Conservation (phyloP, 2,329 filamentous ascomycete species). For the Fusarium caatingaense region DNA sequence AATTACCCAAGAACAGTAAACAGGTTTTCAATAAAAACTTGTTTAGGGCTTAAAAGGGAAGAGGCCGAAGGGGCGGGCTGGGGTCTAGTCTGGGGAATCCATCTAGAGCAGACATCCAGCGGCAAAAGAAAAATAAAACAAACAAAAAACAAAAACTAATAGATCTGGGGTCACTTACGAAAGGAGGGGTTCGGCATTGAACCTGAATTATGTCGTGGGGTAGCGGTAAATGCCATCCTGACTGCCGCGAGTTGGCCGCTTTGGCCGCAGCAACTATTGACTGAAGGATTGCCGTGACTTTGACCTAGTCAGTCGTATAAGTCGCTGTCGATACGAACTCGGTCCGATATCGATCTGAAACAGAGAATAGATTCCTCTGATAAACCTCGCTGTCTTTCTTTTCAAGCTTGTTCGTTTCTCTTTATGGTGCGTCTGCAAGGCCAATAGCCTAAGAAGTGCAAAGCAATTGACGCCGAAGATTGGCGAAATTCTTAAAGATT, state of each 20-base stretch:
- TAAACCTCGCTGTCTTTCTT: not conserved
- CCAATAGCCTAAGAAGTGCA: not conserved
- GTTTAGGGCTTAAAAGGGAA: slow-evolving; percentile 11
- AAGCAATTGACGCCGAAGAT: not conserved
- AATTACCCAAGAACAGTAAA: slow-evolving; percentile 1
- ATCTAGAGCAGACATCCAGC: not conserved
- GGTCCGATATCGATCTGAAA: not conserved
- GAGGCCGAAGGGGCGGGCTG: slow-evolving; percentile 14
- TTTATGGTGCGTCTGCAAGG: not conserved
- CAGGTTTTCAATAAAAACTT: slow-evolving; percentile 1
- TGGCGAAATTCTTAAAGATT: not conserved
- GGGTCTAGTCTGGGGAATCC: not conserved
- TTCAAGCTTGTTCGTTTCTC: not conserved
- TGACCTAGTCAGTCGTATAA: slow-evolving; percentile 13
- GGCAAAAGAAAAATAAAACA: slow-evolving; percentile 12
- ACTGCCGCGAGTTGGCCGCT: slow-evolving; percentile 34
- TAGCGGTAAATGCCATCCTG: slow-evolving; percentile 30
- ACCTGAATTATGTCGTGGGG: slow-evolving; percentile 31
- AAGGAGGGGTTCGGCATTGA: slow-evolving; percentile 63
- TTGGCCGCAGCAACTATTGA: slow-evolving; percentile 33
- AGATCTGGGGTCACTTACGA: slow-evolving; percentile 55
- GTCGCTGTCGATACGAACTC: not conserved
- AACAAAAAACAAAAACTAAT: not conserved
- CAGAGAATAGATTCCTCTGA: not conserved
- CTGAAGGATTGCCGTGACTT: not conserved